These are phyloP conservation scores for Candida nanaspora DNA, from an alignment of 805 yeast species.

Conservation along the genomic window DNA sequence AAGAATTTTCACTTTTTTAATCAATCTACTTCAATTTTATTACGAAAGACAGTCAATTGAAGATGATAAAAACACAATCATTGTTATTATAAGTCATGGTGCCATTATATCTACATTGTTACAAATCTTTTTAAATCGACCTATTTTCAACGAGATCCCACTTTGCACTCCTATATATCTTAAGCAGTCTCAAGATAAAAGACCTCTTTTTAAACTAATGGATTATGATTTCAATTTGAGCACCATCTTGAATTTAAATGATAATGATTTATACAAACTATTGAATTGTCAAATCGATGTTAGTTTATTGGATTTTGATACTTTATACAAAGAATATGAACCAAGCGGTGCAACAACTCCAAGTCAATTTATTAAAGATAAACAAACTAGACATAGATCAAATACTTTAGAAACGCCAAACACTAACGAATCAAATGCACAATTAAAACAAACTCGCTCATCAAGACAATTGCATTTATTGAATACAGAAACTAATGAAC, in stretches of 20 bases:
- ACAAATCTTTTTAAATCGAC: slow-evolving; percentile 29
- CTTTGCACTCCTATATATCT: slow-evolving; percentile 27
- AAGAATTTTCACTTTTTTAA: slow-evolving; percentile 28
- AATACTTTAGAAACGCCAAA: slow-evolving; percentile 21
- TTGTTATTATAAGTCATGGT: slow-evolving; percentile 34
- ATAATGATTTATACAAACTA: slow-evolving; percentile 18
- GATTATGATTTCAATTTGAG: slow-evolving; percentile 27
- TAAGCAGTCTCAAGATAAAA: slow-evolving; percentile 16
- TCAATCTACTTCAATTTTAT: slow-evolving; percentile 26
- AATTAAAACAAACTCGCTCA: slow-evolving; percentile 20
- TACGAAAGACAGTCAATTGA: slow-evolving; percentile 14
- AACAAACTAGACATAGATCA: slow-evolving; percentile 16
- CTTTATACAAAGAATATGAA: slow-evolving; percentile 14
- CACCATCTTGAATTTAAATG: slow-evolving; percentile 18
- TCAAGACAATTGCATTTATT: slow-evolving; percentile 21
- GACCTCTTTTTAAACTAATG: slow-evolving; percentile 21
- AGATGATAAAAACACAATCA: slow-evolving; percentile 24
- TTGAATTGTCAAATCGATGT: slow-evolving; percentile 19
- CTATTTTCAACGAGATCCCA: slow-evolving; percentile 35
- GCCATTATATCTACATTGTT: slow-evolving; percentile 34
- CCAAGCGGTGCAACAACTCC: slow-evolving; percentile 2
- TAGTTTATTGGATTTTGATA: slow-evolving; percentile 18
- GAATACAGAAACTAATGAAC: slow-evolving; percentile 13
- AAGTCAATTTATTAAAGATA: background rate
- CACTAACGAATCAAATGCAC: slow-evolving; percentile 6